A percentile compares a stretch with the other conserved stretches of the same genome.
Evolutionary conservation across 2,329 filamentous ascomycete species (phyloP).

Genomic region (Trichoderma sp.): DNA sequence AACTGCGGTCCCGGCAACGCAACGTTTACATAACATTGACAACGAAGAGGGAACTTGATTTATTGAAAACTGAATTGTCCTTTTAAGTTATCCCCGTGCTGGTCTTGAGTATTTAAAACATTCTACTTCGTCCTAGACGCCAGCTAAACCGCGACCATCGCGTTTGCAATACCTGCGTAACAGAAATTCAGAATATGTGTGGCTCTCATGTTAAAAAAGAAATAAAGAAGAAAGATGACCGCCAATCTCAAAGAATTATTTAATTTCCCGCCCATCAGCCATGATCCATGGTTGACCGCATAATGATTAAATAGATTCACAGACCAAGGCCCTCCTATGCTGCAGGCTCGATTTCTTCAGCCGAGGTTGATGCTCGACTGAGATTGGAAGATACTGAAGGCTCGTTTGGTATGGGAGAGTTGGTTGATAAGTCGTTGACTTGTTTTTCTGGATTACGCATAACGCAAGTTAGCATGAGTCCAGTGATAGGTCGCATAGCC

Average conservation of each 20-base stretch:
- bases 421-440: slow-evolving; percentile 14
- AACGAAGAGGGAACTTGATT: neutral
- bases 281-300: neutral
- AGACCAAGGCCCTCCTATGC: neutral
- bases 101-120: neutral
- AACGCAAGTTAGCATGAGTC: neutral
- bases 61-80: neutral
- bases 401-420: slow-evolving; percentile 4
- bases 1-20: neutral
- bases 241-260: neutral
- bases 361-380: slow-evolving; percentile 26
- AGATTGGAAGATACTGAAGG: slow-evolving; percentile 26
- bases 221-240: neutral
- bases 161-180: neutral
- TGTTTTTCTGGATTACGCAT: slow-evolving; percentile 8
- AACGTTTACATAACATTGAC: neutral
- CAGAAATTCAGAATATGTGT: neutral
- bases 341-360: slow-evolving; percentile 19
- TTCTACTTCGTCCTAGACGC: slow-evolving; percentile 10
- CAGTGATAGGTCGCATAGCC: neutral
- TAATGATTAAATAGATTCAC: neutral
- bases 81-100: neutral
- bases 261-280: neutral
- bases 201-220: neutral
- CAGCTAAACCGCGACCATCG: slow-evolving; percentile 5